phyloP scores from a whole-genome alignment of 2,329 filamentous ascomycete genomes.

The Daldinia sp. region DNA sequence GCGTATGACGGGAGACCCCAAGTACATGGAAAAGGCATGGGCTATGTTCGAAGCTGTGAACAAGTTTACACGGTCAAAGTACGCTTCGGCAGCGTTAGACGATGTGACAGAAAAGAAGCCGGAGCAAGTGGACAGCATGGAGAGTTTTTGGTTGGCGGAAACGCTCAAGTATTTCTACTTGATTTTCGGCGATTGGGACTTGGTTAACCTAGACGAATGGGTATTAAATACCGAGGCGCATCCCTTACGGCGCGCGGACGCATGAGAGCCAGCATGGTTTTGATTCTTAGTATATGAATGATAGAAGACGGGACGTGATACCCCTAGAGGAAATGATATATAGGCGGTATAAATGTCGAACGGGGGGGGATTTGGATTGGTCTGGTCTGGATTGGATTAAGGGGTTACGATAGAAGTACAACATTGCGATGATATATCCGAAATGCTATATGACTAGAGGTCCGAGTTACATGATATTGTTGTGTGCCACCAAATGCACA shows the following conservation, averaged over 20 bases:
- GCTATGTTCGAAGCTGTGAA: conserved; percentile 74
- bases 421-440: not conserved
- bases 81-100: conserved; percentile 71
- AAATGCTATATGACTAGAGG: not conserved
- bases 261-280: conserved; percentile 19
- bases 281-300: not conserved
- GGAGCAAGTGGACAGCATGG: conserved; percentile 62
- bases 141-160: conserved; percentile 78
- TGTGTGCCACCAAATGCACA: not conserved
- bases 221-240: conserved; percentile 68
- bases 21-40: conserved; percentile 76
- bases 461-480: not conserved
- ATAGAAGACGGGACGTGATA: conserved; percentile 16
- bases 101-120: conserved; percentile 63
- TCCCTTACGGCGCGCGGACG: conserved; percentile 53
- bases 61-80: conserved; percentile 65
- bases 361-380: not conserved
- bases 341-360: not conserved
- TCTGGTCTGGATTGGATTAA: not conserved
- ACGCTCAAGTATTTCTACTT: conserved; percentile 74
- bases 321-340: conserved; percentile 12
- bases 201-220: conserved; percentile 69
- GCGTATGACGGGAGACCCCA: conserved; percentile 71
- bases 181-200: conserved; percentile 65
- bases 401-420: not conserved